Base-by-base conservation (phyloP, 1,139 yeast genomes). In the Geotrichum histeridarum region DNA sequence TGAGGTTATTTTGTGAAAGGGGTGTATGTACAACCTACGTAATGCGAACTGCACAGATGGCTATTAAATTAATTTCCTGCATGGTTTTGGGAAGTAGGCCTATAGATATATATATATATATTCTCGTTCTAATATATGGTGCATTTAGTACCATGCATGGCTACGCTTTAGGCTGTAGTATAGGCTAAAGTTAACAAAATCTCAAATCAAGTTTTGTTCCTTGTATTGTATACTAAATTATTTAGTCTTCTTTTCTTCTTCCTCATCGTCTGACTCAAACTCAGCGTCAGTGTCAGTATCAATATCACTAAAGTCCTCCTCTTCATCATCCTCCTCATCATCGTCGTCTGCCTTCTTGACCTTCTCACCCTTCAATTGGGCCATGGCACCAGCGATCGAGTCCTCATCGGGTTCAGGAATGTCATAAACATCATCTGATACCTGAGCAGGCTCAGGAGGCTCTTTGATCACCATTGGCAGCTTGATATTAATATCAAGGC, bases 361-460 rank as follows among this genome's bases (percentile, higher is more conserved):
- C 11, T 61, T 61, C 78, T 54, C 88, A 81, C 53, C 83, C 73
- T 37, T 76, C 81, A 70, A 84, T 86, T 70, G 64, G 1, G 66
- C 63, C 59, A 67, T 56, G 5, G 65, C 61, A n/a, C 91, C 84
- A 54, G 84, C 76, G 56, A 89, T 78, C 60, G 89, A 79, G 39
- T 95, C 96, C 69, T 86, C 90, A 52, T 85, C 50, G 83, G 93
- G 62, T 81, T 88, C 68, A 77, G 69, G 64, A 42, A 67, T 67
- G 48, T 66, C 71, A 37, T 66, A 67, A 1, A 62, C 69, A 18
- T 64, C 67, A 9, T 61, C 66, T 11, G 62, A 63, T 2, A 52
- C 63, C 5, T 48, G 42, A 14, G 60, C 49, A n/a, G 59, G 61
- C 12, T 59, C 57, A 11, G 74, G 74, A 8, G 70, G 71, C 42